These are phyloP conservation scores for Aspergillus heteromorphus DNA, from an alignment of 495 filamentous ascomycete genomes.

Conservation along the genomic window DNA sequence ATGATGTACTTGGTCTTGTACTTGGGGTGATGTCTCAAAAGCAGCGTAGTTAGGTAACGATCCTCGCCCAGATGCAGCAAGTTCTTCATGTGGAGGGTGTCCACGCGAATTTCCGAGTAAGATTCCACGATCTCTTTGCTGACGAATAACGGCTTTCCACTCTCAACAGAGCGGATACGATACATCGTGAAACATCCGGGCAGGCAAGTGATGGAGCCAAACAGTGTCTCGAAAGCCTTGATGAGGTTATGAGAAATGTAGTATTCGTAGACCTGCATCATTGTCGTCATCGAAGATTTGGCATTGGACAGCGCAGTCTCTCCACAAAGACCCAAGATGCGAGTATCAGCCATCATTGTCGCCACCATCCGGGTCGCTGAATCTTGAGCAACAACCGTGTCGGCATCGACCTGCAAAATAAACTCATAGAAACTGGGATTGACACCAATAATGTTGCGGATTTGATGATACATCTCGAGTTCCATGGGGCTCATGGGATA, in stretches of 20 bases:
- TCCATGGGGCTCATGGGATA: slow-evolving; percentile 93
- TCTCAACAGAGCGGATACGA: slow-evolving; percentile 87
- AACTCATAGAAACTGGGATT: slow-evolving; percentile 99
- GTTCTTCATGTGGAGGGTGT: slow-evolving; percentile 99
- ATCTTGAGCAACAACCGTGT: slow-evolving; percentile 89
- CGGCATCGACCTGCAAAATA: slow-evolving; percentile 93
- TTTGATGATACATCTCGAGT: slow-evolving; percentile 97
- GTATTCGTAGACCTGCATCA: slow-evolving; percentile 99
- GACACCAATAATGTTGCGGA: slow-evolving; percentile 97
- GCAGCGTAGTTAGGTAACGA: slow-evolving; percentile 91
- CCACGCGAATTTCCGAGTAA: slow-evolving; percentile 88
- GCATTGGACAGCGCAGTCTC: slow-evolving; percentile 92
- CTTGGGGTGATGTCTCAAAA: slow-evolving; percentile 85
- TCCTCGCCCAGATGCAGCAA: slow-evolving; percentile 87
- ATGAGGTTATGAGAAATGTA: slow-evolving; percentile 97
- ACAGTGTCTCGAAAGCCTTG: slow-evolving; percentile 98
- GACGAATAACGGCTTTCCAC: slow-evolving; percentile 92
- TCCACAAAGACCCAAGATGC: slow-evolving; percentile 87
- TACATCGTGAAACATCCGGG: slow-evolving; percentile 99
- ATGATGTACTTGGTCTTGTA: slow-evolving; percentile 99
- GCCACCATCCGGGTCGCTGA: slow-evolving; percentile 90
- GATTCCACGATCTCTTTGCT: slow-evolving; percentile 80
- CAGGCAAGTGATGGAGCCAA: slow-evolving; percentile 94
- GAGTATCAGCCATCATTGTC: slow-evolving; percentile 84
- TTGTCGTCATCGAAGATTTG: slow-evolving; percentile 87